Conservation (phyloP, 495 filamentous ascomycete genomes). For the Hypoxylon subgilvum region DNA sequence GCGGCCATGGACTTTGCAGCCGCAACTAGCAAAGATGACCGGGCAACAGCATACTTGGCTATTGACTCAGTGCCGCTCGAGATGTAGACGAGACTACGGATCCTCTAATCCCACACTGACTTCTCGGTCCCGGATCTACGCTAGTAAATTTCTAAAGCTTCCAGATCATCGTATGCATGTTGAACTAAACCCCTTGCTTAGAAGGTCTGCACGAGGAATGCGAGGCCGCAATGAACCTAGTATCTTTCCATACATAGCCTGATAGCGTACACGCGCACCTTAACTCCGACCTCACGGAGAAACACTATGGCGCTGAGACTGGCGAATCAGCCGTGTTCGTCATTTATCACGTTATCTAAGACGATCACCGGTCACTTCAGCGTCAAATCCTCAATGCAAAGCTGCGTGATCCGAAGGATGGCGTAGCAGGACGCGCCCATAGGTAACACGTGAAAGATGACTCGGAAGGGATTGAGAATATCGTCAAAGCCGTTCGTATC, state of each 20-base stretch:
- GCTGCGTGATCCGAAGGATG: slow-evolving; percentile 19
- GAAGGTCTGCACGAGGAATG: slow-evolving; percentile 8
- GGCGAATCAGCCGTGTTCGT: slow-evolving; percentile 19
- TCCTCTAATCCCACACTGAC: slow-evolving; percentile 21
- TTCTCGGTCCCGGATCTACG: slow-evolving; percentile 31
- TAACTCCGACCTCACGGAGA: slow-evolving; percentile 12
- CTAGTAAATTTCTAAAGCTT: slow-evolving; percentile 32
- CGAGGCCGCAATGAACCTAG: slow-evolving; percentile 19
- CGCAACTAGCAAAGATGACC: slow-evolving; percentile 16
- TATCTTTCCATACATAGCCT: slow-evolving; percentile 17
- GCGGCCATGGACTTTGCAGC: slow-evolving; percentile 18
- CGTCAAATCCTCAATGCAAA: slow-evolving; percentile 21
- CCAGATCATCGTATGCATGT: slow-evolving; percentile 11
- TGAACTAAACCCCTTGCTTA: slow-evolving; percentile 18
- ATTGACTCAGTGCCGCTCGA: slow-evolving; percentile 13
- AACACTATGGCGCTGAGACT: slow-evolving; percentile 23
- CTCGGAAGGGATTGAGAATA: too few relatives aligned
- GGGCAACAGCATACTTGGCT: slow-evolving; percentile 36
- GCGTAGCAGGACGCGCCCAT: slow-evolving; percentile 30
- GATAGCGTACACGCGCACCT: neutral
- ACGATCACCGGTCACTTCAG: neutral
- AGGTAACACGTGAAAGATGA: slow-evolving; percentile 3
- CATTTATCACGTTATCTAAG: slow-evolving; percentile 13
- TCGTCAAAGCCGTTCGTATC: neutral
- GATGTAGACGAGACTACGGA: slow-evolving; percentile 6